Conservation (phyloP, 306 rosid genomes). For the Boehmeria nivea region DNA sequence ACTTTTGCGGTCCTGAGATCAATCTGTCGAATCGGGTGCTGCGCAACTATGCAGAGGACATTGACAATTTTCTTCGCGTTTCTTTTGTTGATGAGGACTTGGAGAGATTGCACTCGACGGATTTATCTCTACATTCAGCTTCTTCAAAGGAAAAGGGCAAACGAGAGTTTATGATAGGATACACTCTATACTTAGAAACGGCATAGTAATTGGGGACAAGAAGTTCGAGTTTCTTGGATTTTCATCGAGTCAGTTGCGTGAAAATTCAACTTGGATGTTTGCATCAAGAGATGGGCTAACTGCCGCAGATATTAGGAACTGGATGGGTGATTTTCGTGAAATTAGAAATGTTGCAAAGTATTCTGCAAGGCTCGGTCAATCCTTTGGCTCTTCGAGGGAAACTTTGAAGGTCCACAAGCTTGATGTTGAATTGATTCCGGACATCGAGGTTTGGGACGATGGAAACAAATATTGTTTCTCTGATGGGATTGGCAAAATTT, state of each 20-base stretch:
- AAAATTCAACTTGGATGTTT: constrained; percentile 44
- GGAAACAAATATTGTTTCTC: constrained; percentile 27
- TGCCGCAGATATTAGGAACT: constrained; percentile 29
- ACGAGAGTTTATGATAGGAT: constrained; percentile 31
- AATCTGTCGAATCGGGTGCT: constrained; percentile 39
- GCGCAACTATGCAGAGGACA: constrained; percentile 27
- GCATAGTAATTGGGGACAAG: constrained; percentile 35
- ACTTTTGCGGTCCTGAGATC: constrained; percentile 43
- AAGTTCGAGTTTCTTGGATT: constrained; percentile 44
- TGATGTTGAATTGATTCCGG: constrained; percentile 28
- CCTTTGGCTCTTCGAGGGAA: constrained; percentile 37
- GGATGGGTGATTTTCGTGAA: constrained; percentile 39
- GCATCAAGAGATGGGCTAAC: constrained; percentile 35
- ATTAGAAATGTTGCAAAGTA: constrained; percentile 39
- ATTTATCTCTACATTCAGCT: constrained; percentile 13
- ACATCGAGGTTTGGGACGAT: constrained; percentile 16
- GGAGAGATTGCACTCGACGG: constrained; percentile 21
- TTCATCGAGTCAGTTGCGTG: constrained; percentile 31
- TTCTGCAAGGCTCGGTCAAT: constrained; percentile 41
- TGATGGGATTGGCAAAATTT: constrained; percentile 48
- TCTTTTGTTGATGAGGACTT: constrained; percentile 44
- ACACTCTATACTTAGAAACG: constrained; percentile 21
- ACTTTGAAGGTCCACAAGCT: constrained; percentile 13
- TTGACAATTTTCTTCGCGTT: constrained; percentile 38
- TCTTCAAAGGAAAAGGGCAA: constrained; percentile 1